phyloP scores from a whole-genome alignment of 2,329 filamentous ascomycete genomes.

The Penicillium sp. region DNA sequence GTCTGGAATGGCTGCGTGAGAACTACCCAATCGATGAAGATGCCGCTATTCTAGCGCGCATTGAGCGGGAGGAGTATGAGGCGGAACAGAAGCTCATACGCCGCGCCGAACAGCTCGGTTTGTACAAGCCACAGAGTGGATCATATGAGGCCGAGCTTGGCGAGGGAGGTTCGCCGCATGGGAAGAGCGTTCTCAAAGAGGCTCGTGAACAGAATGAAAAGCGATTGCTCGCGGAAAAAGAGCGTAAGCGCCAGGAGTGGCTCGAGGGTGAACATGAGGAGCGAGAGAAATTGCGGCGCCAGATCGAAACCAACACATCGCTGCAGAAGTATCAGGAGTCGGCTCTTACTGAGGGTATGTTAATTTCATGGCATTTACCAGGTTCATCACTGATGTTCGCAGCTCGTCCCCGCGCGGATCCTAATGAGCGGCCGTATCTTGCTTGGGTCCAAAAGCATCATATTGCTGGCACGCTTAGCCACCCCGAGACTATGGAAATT shows the following conservation, averaged over 20 bases:
- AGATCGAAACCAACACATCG: conserved; percentile 32
- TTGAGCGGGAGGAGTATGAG: conserved; percentile 38
- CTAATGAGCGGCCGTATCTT: conserved; percentile 35
- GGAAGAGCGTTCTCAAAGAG: conserved; percentile 40
- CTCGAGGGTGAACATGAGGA: conserved; percentile 48
- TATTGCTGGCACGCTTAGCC: conserved; percentile 33
- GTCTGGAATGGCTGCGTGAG: conserved; percentile 40
- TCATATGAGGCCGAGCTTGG: conserved; percentile 39
- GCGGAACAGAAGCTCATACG: conserved; percentile 35
- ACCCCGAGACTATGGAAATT: conserved; percentile 31
- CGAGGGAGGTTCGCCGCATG: conserved; percentile 41
- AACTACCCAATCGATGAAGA: conserved; percentile 46
- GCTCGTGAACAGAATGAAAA: conserved; percentile 39
- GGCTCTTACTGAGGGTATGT: conserved; percentile 34
- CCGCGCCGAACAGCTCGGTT: conserved; percentile 38
- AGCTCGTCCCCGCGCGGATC: conserved; percentile 40
- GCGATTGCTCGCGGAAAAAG: conserved; percentile 41
- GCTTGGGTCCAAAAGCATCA: conserved; percentile 44
- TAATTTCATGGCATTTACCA: neutral
- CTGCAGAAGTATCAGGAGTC: conserved; percentile 35
- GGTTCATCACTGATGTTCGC: conserved; percentile 7
- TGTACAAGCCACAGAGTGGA: conserved; percentile 44
- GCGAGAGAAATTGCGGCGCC: conserved; percentile 29
- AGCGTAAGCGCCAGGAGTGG: conserved; percentile 49
- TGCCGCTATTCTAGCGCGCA: conserved; percentile 44